phyloP scores from a whole-genome alignment of 208 protist genomes.

The Angomonas desouzai region DNA sequence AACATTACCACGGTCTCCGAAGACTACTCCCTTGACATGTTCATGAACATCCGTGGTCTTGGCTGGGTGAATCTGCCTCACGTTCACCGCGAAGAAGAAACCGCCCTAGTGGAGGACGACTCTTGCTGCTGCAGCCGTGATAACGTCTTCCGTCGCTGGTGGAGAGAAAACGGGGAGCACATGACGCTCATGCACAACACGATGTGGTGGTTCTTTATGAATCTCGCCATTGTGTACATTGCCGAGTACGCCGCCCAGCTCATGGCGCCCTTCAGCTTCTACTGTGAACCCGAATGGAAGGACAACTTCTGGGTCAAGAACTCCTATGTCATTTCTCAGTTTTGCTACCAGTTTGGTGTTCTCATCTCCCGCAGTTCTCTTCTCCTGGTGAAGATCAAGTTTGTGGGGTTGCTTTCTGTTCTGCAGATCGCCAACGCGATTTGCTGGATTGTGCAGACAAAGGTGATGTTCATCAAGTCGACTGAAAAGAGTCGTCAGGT shows the following conservation, averaged over 20 bases:
- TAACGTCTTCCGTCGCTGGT: constrained; percentile 35
- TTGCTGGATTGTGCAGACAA: constrained; percentile 81
- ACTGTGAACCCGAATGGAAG: constrained; percentile 28
- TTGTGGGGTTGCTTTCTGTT: constrained; percentile 78
- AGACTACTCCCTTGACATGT: constrained; percentile 36
- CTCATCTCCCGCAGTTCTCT: constrained; percentile 84
- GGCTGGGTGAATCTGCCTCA: constrained; percentile 17
- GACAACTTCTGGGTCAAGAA: constrained; percentile 70
- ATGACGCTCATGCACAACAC: constrained; percentile 43
- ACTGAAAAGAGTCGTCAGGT: constrained; percentile 21
- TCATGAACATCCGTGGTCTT: constrained; percentile 40
- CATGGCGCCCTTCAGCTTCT: constrained; percentile 80
- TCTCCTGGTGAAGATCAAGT: constrained; percentile 66
- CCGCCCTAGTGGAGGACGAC: not conserved
- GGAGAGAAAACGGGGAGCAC: constrained; percentile 28
- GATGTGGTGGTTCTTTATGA: constrained; percentile 74
- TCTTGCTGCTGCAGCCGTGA: not conserved
- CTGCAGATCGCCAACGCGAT: constrained; percentile 85
- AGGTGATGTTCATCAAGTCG: constrained; percentile 51
- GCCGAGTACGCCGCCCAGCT: constrained; percentile 85
- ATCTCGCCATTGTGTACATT: constrained; percentile 80
- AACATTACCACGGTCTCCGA: constrained; percentile 4
- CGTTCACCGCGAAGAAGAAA: not conserved
- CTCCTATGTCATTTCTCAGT: constrained; percentile 74
- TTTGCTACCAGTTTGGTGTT: constrained; percentile 91